Evolutionary conservation across 768 basidiomycete genomes (phyloP).

Genomic region (Hirschioporus abietinus): DNA sequence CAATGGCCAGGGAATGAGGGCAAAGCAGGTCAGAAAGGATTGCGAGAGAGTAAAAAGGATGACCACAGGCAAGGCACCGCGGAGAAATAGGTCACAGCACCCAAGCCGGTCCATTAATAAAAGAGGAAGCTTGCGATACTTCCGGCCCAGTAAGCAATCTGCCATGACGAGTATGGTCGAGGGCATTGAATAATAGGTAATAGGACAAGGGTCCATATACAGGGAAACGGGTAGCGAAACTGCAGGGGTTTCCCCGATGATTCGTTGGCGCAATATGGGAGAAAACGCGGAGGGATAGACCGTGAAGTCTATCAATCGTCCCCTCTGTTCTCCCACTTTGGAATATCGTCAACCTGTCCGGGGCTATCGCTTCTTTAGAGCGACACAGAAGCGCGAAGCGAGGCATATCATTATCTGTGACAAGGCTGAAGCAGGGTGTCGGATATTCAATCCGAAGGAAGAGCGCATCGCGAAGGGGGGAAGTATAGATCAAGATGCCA

Average conservation of each 20-base stretch:
- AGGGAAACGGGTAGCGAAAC: not conserved
- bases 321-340: not conserved
- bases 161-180: not conserved
- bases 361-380: not conserved
- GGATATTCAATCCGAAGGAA: not conserved
- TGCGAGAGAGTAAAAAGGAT: not conserved
- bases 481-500: conserved; percentile 8
- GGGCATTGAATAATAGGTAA: not conserved
- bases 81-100: conserved; percentile 3
- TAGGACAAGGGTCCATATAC: not conserved
- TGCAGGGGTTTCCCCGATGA: not conserved
- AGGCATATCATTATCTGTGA: not conserved
- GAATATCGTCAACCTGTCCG: not conserved
- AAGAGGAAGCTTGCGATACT: not conserved
- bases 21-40: not conserved
- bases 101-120: not conserved
- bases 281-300: not conserved
- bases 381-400: not conserved
- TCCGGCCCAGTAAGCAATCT: not conserved
- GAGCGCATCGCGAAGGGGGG: not conserved
- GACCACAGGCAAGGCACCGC: conserved; percentile 3
- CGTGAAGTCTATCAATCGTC: not conserved
- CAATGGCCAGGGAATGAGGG: not conserved
- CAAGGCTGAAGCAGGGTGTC: not conserved
- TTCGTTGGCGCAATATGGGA: not conserved